phyloP scores from a whole-genome alignment of 1,284 basidiomycete genomes.

The Ceratobasidium sp. region DNA sequence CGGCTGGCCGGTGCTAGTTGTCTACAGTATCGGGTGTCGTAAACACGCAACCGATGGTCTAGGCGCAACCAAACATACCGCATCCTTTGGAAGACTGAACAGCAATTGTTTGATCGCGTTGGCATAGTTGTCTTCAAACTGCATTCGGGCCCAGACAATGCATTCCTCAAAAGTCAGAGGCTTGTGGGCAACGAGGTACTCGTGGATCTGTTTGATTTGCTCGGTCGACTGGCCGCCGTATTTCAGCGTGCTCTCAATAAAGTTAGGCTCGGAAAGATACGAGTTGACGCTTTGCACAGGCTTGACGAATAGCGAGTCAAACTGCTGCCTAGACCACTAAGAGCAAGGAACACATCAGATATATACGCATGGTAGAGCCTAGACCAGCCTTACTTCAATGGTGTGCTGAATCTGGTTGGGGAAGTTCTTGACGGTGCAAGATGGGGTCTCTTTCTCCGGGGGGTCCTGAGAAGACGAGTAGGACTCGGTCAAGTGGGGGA shows the following conservation, averaged over 20 bases:
- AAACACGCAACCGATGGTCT: background rate
- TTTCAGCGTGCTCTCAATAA: slow-evolving; percentile 90
- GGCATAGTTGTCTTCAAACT: slow-evolving; percentile 95
- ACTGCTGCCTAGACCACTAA: slow-evolving; percentile 94
- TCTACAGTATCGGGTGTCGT: slow-evolving; percentile 49
- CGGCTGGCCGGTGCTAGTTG: slow-evolving; percentile 90
- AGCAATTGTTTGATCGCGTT: slow-evolving; percentile 95
- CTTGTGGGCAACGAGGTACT: slow-evolving; percentile 91
- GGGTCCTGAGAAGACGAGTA: slow-evolving; percentile 99
- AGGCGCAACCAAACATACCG: slow-evolving; percentile 56
- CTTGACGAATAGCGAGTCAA: slow-evolving; percentile 94
- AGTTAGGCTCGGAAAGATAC: slow-evolving; percentile 97
- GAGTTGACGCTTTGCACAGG: slow-evolving; percentile 95
- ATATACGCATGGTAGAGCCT: background rate
- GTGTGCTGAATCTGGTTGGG: slow-evolving; percentile 99
- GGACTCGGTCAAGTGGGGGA: slow-evolving; percentile 96
- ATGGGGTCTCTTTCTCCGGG: slow-evolving; percentile 97
- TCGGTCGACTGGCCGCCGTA: slow-evolving; percentile 91
- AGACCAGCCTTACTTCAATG: slow-evolving; percentile 75
- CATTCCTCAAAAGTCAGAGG: slow-evolving; percentile 98
- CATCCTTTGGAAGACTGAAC: slow-evolving; percentile 95
- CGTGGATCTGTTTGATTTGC: slow-evolving; percentile 90
- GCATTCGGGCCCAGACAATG: slow-evolving; percentile 94
- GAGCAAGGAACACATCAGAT: slow-evolving; percentile 47
- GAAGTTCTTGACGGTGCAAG: slow-evolving; percentile 99